These are phyloP conservation scores for Calonectria pseudoreteaudii DNA, from an alignment of 2,329 filamentous ascomycete genomes.

Conservation along the genomic window DNA sequence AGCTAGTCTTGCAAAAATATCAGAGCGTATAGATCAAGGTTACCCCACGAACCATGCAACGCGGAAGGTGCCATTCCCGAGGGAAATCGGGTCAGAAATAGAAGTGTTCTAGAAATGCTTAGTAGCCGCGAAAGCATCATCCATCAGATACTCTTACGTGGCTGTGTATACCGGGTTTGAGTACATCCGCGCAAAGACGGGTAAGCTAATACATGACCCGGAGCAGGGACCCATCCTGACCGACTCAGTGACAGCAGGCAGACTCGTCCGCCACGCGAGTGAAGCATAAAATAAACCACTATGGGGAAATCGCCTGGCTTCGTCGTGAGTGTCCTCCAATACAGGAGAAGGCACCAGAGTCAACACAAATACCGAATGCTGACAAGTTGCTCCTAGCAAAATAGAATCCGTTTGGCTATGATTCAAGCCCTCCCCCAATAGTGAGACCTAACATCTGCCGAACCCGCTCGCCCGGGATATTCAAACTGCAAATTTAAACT, in stretches of 20 bases:
- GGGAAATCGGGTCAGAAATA: neutral
- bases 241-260: too few species aligned
- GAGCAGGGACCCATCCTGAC: neutral
- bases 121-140: neutral
- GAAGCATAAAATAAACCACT: constrained; percentile 44
- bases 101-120: neutral
- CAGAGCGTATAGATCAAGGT: neutral
- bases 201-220: neutral
- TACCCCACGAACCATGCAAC: neutral
- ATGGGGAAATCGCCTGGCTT: too few species aligned
- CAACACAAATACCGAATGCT: too few species aligned
- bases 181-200: neutral
- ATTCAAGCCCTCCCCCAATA: too few species aligned
- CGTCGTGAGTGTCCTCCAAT: too few species aligned
- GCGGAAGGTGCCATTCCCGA: neutral
- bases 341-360: too few species aligned
- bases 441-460: too few species aligned
- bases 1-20: neutral
- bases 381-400: too few species aligned
- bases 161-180: neutral
- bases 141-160: neutral
- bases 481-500: too few species aligned
- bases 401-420: too few species aligned
- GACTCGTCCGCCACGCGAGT: too few species aligned
- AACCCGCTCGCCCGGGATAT: too few species aligned